Conservation (phyloP, 139 green algal species). For the Klebsormidium nitens region DNA sequence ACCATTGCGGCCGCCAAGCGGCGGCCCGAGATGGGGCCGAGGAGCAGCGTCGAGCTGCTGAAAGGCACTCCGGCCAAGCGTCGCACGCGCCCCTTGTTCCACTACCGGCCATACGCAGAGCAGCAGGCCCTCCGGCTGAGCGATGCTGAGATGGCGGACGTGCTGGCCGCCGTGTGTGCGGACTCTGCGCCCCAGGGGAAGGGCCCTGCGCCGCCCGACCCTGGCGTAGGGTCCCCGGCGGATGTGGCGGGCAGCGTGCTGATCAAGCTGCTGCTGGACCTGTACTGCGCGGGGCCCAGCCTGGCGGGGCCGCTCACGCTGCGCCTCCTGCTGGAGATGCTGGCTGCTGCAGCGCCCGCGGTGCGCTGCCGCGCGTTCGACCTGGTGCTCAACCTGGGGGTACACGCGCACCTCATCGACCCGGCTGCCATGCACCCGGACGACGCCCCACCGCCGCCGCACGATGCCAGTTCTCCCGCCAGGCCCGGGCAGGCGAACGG, state of each 20-base stretch:
- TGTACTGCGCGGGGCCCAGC: slow-evolving; percentile 23
- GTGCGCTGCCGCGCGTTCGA: slow-evolving; percentile 20
- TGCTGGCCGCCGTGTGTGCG: slow-evolving; percentile 24
- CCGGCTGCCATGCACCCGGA: too few relatives aligned
- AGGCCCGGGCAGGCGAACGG: background rate
- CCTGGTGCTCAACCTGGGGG: slow-evolving; percentile 26
- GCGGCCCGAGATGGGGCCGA: too few relatives aligned
- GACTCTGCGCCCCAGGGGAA: background rate
- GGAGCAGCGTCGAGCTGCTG: too few relatives aligned
- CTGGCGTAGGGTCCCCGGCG: slow-evolving; percentile 6
- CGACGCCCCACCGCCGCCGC: too few relatives aligned
- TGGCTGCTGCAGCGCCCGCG: slow-evolving; percentile 1
- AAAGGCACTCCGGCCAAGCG: too few relatives aligned
- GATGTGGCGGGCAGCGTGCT: slow-evolving; percentile 29
- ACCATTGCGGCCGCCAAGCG: too few relatives aligned
- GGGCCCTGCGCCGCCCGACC: background rate
- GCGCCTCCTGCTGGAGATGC: slow-evolving; percentile 22
- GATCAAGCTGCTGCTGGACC: slow-evolving; percentile 40
- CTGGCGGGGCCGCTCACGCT: slow-evolving; percentile 19
- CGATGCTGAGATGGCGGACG: slow-evolving; percentile 37
- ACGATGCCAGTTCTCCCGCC: too few relatives aligned
- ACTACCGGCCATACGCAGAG: slow-evolving; percentile 28
- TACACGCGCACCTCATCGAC: slow-evolving; percentile 24
- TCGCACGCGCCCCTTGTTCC: too few relatives aligned
- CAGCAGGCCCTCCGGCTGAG: slow-evolving; percentile 33